Conservation (phyloP, 2,329 filamentous ascomycete genomes). For the Thelonectria discophora region DNA sequence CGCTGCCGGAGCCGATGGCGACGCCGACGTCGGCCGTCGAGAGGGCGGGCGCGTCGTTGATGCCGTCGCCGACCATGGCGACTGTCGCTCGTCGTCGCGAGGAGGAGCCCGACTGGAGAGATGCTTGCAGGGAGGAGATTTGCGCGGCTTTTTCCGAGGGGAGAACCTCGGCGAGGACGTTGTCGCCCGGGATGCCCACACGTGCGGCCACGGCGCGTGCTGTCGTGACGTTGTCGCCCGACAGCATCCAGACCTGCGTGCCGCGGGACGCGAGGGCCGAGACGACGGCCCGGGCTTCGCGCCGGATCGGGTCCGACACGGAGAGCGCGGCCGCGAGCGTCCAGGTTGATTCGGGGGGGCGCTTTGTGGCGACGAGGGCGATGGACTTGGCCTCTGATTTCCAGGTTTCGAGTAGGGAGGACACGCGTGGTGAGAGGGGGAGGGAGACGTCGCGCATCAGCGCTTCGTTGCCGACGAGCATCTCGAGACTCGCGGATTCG, state of each 20-base stretch:
- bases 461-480: constrained; percentile 77
- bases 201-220: constrained; percentile 79
- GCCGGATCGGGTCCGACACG: constrained; percentile 82
- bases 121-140: constrained; percentile 69
- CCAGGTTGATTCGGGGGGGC: constrained; percentile 47
- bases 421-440: constrained; percentile 47
- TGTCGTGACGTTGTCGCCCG: constrained; percentile 88
- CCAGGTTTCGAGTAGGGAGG: constrained; percentile 60
- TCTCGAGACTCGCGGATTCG: constrained; percentile 48
- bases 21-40: constrained; percentile 84
- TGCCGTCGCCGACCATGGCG: constrained; percentile 89
- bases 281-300: constrained; percentile 74
- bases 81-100: constrained; percentile 61
- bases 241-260: constrained; percentile 89
- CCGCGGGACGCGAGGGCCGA: constrained; percentile 69
- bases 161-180: constrained; percentile 88
- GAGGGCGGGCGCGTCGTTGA: constrained; percentile 88
- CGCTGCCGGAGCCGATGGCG: constrained; percentile 83
- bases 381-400: constrained; percentile 71
- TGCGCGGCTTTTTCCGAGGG: constrained; percentile 83
- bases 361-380: constrained; percentile 63
- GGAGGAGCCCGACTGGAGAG: constrained; percentile 51
- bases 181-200: constrained; percentile 75
- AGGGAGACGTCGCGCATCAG: constrained; percentile 66
- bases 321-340: constrained; percentile 73